Evolutionary conservation across 2,329 filamentous ascomycete genomes (phyloP), one percentile per base, ranked within the genome.

Genomic region (Raffaelea deltoideospora): DNA sequence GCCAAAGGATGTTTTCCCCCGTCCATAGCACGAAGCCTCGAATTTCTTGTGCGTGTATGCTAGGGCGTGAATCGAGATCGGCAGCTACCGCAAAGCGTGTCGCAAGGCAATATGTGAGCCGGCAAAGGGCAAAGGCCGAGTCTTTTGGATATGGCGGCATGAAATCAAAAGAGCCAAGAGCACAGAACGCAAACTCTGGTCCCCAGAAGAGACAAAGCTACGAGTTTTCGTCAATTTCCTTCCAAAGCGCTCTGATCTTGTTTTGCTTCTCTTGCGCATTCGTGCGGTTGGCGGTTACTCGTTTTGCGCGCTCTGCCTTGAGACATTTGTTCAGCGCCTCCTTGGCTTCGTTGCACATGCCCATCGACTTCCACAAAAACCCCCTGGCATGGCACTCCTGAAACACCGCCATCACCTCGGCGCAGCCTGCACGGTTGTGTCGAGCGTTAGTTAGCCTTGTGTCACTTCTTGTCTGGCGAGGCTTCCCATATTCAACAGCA

Each of bases 331-430:
- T 90, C 48, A 98, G 82, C 40, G 84, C 66, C 30, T 74, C 67
- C 59, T 98, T 98, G 43, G 80, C 72, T 29, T 78, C 71, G 57
- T 85, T 96, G 71, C 90, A 98, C 65, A 81, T 84, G 39, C 90
- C 90, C 43, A 84, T 63, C 2, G 83, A 77, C 60, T 94, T 95
- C 73, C 82, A 87, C 40, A 98, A 61, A 61, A 98, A 98, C 37
- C 90, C 90, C 41, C 72, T 72, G 23, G 83, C 81, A 54, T 98
- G 90, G 63, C 90, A 98, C 64, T 95, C 85, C 52, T 96, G 90
- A 47, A 98, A 83, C 33, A 83, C 81, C 35, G 68, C 78, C 76
- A 96, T 94, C 56, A 98, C 75, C 48, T 93, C 86, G 58, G 88
- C 84, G 70, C 90, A 98, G 52, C 80, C 90, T 98, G 51, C 10